Base-by-base conservation (phyloP, 768 basidiomycete species). In the Tubosaeta sp. region DNA sequence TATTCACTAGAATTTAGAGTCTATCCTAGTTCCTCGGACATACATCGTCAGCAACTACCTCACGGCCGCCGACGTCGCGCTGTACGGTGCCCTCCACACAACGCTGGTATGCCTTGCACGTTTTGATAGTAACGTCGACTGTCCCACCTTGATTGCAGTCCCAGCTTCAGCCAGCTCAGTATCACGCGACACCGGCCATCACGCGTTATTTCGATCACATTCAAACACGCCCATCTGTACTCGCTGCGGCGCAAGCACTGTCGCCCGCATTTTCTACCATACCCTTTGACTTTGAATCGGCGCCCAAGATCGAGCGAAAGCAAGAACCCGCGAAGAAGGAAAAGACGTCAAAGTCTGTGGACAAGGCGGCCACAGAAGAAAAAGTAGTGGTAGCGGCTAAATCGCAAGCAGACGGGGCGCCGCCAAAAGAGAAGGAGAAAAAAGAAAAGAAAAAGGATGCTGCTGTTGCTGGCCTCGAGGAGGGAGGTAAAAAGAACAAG, bases 171-270 rank as follows among this genome's bases (percentile, higher is more conserved):
- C 76, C 88, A 5, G 59, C 77, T n/a, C 81, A 88, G 65, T 87
- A 90, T 74, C 86, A 90, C 66, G 72, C 84, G 16, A 80, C 84
- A 50, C 93, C 95, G 6, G 79, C 90, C 19, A 68, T 98, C 35
- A 89, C 89, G 38, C 89, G 97, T 42, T 97, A 95, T 77, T 95
- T 98, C 66, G 88, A 95, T 71, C 92, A 97, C 71, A 80, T 99
- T 53, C 95, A 98, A 72, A 78, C 82, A 43, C 76, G 75, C 19
- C 75, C 85, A 6, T 68, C 78, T 14, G 83, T 97, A 37, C 76
- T 81, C 25, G 72, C 75, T 42, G 78, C 82, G 3, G 81, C 84
- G 6, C 73, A 75, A 41, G 64, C 76, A 1, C 71, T 80, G 27
- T 70, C 77, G 1, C 76, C 81, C 29, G 74, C 79, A 4, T 86